Evolutionary conservation across 305 asterid genomes (phyloP).

Genomic region (Solanum aculeatissimum): DNA sequence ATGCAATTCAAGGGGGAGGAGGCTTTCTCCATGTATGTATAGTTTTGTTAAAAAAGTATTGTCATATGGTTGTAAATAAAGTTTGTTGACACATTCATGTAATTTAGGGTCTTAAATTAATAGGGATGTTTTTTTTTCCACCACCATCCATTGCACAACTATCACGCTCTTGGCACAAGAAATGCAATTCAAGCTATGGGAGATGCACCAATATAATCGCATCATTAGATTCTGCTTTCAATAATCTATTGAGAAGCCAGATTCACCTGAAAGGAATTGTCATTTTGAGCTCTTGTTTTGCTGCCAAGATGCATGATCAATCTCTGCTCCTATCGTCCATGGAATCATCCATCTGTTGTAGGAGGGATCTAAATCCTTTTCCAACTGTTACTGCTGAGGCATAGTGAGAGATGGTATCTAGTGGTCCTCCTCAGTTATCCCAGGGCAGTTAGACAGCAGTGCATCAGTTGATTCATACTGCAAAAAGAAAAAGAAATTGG

Average conservation of each 20-base stretch:
- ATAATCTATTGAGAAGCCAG: neutral
- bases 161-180: neutral
- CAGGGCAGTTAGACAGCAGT: slow-evolving; percentile 57
- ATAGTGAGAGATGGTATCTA: slow-evolving; percentile 8
- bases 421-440: slow-evolving; percentile 74
- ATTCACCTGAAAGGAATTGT: neutral
- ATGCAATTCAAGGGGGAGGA: neutral
- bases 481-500: slow-evolving; percentile 6
- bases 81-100: no score
- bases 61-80: no score
- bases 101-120: no score
- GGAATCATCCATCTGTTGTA: neutral
- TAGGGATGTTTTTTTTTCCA: no score
- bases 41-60: no score
- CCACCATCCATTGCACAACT: neutral
- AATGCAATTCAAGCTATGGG: neutral
- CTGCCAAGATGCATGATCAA: neutral
- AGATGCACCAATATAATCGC: neutral
- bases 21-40: no score
- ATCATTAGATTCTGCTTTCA: neutral
- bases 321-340: neutral
- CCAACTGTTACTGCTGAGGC: neutral
- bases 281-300: neutral
- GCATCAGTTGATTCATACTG: slow-evolving; percentile 72
- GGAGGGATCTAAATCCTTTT: neutral